Conservation (phyloP, 805 yeast genomes). For the Cephaloascus albidus region DNA sequence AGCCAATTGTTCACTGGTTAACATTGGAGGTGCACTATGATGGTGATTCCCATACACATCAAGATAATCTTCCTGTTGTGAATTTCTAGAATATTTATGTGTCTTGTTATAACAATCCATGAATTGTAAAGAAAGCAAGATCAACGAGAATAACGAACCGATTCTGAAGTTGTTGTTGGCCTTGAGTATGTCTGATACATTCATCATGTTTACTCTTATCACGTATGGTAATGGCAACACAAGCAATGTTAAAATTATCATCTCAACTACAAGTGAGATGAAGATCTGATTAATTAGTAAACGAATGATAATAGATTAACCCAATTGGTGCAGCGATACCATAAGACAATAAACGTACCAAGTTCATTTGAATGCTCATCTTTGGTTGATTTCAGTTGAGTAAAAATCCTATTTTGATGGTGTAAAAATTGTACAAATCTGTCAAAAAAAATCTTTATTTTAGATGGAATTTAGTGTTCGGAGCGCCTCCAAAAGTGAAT, state of each 20-base stretch:
- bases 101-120: slow-evolving; percentile 43
- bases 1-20: slow-evolving; percentile 44
- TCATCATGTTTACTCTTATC: slow-evolving; percentile 33
- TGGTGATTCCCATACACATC: background rate
- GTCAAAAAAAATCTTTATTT: too few relatives aligned
- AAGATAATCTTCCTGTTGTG: background rate
- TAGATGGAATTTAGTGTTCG: too few relatives aligned
- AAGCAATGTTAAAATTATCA: slow-evolving; percentile 35
- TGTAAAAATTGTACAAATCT: too few relatives aligned
- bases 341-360: too few relatives aligned
- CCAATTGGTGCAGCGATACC: too few relatives aligned
- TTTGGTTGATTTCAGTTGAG: too few relatives aligned
- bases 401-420: too few relatives aligned
- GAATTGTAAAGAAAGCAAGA: slow-evolving; percentile 39
- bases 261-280: slow-evolving; percentile 39
- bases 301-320: background rate
- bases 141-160: slow-evolving; percentile 27
- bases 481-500: too few relatives aligned
- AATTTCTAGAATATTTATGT: slow-evolving; percentile 15
- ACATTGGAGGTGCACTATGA: slow-evolving; percentile 10
- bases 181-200: slow-evolving; percentile 21
- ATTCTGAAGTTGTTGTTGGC: slow-evolving; percentile 33
- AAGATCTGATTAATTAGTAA: slow-evolving; percentile 18
- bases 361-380: slow-evolving; percentile 37
- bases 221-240: slow-evolving; percentile 47